Base-by-base conservation (phyloP, 2,329 filamentous ascomycete species). In the Scedosporium boydii region DNA sequence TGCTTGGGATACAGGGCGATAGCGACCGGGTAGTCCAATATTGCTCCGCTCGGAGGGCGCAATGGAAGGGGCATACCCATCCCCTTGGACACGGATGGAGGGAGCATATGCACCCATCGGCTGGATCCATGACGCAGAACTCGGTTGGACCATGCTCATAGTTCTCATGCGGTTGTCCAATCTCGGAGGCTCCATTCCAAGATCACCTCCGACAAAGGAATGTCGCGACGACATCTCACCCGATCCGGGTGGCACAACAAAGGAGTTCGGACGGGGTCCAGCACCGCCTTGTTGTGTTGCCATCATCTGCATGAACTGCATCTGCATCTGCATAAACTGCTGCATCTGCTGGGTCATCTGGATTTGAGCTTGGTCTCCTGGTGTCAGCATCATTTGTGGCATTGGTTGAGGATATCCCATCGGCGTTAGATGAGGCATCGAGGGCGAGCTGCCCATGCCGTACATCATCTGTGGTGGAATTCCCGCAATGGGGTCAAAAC, bases 41-140 rank as follows among this genome's bases (percentile, higher is more conserved):
- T 96, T 98, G 80, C 93, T 98, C 65, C 95, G 88, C 77, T 98
- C 95, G 4, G 91, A 96, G 1, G 95, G 95, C 2, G 95, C 93
- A 67, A 99, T 96, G 0, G 93, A 98, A 1, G 92, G 87, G 1
- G 92, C 84, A 74, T 98, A 98, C 7, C 85, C 86, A 60, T 75
- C 74, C 57, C 77, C 83, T 74, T 76, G 79, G 61, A 74, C 68
- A 62, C 73, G 75, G 59, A 83, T 78, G 12, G 82, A 84, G 3
- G 81, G 81, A 16, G 80, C 74, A 67, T 80, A 83, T 6, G 76
- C 74, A 53, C 67, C 72, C 42, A 75, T 70, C 27, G 74, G 78
- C 62, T 82, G 81, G 56, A 86, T 76, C 65, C 78, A 84, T 85
- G 84, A 83, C 7, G 80, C 75, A 23, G 82, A 80, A 69, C 80